These are phyloP conservation scores for Pseudohalonectria lignicola DNA, from an alignment of 2,329 filamentous ascomycete species.

Conservation along the genomic window DNA sequence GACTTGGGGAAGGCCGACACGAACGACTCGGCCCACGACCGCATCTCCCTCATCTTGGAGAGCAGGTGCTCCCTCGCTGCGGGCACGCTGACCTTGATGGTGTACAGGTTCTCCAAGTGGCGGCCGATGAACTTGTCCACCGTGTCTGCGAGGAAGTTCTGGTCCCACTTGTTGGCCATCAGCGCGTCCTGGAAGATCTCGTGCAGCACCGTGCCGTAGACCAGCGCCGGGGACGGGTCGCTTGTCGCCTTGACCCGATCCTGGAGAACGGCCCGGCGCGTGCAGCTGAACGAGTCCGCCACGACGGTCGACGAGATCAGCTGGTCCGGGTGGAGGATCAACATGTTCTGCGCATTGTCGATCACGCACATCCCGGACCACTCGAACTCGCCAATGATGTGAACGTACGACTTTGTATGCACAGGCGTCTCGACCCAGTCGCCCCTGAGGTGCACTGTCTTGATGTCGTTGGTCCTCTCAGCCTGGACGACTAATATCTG, in stretches of 20 bases:
- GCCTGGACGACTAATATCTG: conserved; percentile 75
- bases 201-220: conserved; percentile 90
- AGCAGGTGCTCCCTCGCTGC: conserved; percentile 70
- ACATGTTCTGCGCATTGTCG: conserved; percentile 70
- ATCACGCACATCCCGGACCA: conserved; percentile 63
- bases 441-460: conserved; percentile 65
- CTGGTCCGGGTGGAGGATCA: conserved; percentile 91
- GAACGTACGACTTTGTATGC: conserved; percentile 60
- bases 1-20: conserved; percentile 57
- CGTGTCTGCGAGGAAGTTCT: conserved; percentile 50
- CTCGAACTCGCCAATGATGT: conserved; percentile 74
- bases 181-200: conserved; percentile 91
- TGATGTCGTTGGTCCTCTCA: conserved; percentile 56
- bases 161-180: conserved; percentile 71
- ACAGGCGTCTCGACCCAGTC: conserved; percentile 77
- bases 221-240: conserved; percentile 65
- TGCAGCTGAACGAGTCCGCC: conserved; percentile 90
- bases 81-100: conserved; percentile 63
- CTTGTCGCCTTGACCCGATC: conserved; percentile 89
- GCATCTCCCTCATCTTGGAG: conserved; percentile 73
- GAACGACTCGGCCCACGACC: conserved; percentile 75
- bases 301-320: conserved; percentile 90
- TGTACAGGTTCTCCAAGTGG: conserved; percentile 83
- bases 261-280: conserved; percentile 82
- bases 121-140: conserved; percentile 61